A percentile compares a stretch with the other conserved stretches of the same genome.
These are phyloP conservation scores for Strigomonas culicis DNA, from an alignment of 208 protist genomes.

Conservation along the genomic window DNA sequence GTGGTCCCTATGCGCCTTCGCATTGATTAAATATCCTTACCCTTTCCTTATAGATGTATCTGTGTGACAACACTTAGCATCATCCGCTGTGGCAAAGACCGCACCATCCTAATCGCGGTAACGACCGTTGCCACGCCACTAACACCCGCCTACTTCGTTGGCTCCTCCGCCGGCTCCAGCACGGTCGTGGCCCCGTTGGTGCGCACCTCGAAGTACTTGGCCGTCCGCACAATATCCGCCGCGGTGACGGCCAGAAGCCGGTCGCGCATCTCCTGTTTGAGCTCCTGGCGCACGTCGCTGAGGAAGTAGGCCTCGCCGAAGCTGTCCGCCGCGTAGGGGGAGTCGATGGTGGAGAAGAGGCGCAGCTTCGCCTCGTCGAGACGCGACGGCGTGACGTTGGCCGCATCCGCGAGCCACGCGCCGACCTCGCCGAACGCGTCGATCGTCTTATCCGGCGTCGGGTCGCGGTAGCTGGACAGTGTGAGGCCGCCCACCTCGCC, in stretches of 20 bases:
- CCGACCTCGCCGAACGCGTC: slow-evolving; percentile 66
- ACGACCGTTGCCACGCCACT: not conserved
- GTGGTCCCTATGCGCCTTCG: too few species aligned
- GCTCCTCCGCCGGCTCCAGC: slow-evolving; percentile 22
- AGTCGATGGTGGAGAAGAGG: slow-evolving; percentile 82
- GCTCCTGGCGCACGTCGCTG: slow-evolving; percentile 54
- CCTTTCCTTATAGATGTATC: too few species aligned
- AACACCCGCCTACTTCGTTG: not conserved
- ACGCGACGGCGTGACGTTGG: slow-evolving; percentile 52
- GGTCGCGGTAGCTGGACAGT: slow-evolving; percentile 90
- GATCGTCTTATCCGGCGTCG: slow-evolving; percentile 58
- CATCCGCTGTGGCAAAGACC: too few species aligned
- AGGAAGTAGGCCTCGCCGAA: slow-evolving; percentile 83
- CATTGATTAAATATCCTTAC: too few species aligned
- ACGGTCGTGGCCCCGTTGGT: slow-evolving; percentile 19
- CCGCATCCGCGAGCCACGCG: slow-evolving; percentile 50
- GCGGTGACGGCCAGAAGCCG: slow-evolving; percentile 57
- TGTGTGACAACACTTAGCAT: too few species aligned
- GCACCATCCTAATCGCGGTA: not conserved
- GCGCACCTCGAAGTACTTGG: slow-evolving; percentile 47
- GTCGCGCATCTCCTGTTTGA: slow-evolving; percentile 80
- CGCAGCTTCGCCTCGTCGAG: slow-evolving; percentile 88
- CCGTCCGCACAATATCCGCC: slow-evolving; percentile 53
- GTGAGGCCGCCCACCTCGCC: slow-evolving; percentile 76
- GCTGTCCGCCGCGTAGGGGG: slow-evolving; percentile 78